These are phyloP conservation scores for Sclerospora graminicola DNA, from an alignment of 352 stramenopile genomes.

Conservation along the genomic window DNA sequence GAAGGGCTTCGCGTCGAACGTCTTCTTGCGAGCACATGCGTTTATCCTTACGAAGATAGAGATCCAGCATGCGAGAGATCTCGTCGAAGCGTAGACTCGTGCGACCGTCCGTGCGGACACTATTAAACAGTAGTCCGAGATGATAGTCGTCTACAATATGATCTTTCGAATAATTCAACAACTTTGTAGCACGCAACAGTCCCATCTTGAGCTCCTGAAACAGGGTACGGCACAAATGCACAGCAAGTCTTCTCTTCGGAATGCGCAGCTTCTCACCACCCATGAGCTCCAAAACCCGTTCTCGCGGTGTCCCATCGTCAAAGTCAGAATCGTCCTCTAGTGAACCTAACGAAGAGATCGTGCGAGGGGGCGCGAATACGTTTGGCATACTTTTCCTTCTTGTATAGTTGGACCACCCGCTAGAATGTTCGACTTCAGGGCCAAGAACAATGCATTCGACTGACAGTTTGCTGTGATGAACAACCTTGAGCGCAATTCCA, in stretches of 20 bases:
- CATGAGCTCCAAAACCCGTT: conserved; percentile 69
- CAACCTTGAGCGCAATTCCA: conserved; percentile 62
- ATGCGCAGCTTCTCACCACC: conserved; percentile 77
- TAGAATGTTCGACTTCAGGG: conserved; percentile 17
- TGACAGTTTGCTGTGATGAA: conserved; percentile 76
- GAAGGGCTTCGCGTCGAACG: conserved; percentile 60
- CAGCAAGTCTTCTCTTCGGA: conserved; percentile 55
- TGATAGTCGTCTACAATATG: conserved; percentile 81
- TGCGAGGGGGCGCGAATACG: conserved; percentile 22
- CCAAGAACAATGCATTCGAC: conserved; percentile 78
- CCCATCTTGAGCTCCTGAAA: conserved; percentile 67
- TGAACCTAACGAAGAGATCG: conserved; percentile 26
- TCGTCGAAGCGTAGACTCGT: conserved; percentile 75
- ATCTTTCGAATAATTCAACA: conserved; percentile 72
- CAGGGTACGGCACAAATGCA: conserved; percentile 58
- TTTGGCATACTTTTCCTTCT: conserved; percentile 6
- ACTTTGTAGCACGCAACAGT: conserved; percentile 66
- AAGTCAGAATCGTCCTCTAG: conserved; percentile 28
- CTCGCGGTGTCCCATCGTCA: conserved; percentile 20
- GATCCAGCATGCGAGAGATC: conserved; percentile 75
- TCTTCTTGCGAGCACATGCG: conserved; percentile 59
- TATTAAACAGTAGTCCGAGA: conserved; percentile 68
- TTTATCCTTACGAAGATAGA: conserved; percentile 75
- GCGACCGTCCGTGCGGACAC: conserved; percentile 56
- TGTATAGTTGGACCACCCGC: neutral